Conservation (phyloP, 2,329 filamentous ascomycete genomes). For the Exophiala spinifera region DNA sequence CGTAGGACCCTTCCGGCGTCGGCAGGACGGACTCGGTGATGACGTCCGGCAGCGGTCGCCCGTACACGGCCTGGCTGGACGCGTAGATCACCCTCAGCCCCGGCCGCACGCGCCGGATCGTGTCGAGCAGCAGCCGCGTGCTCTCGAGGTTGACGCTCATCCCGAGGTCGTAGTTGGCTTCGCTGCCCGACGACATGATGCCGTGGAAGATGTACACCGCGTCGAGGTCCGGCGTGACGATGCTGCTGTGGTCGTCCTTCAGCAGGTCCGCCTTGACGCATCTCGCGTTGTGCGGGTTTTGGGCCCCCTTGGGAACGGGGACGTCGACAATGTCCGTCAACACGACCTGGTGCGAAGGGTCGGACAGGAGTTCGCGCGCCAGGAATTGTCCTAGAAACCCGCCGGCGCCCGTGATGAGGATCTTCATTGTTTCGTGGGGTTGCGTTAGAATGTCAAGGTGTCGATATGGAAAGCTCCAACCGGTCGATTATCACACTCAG, state of each 20-base stretch:
- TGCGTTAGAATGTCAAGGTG: no score
- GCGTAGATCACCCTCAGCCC: conserved; percentile 60
- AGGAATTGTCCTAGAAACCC: conserved; percentile 65
- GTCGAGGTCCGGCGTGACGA: conserved; percentile 45
- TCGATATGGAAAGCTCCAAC: no score
- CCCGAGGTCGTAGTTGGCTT: conserved; percentile 59
- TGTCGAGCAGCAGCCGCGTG: conserved; percentile 54
- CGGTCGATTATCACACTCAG: neutral
- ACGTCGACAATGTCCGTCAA: conserved; percentile 58
- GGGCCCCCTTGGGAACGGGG: conserved; percentile 48
- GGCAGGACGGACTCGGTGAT: conserved; percentile 53
- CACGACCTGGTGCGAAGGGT: conserved; percentile 47
- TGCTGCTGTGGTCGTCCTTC: conserved; percentile 37
- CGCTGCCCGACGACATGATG: conserved; percentile 64
- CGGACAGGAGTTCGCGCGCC: conserved; percentile 53
- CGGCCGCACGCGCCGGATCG: conserved; percentile 48
- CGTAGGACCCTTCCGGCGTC: conserved; percentile 62
- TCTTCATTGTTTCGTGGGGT: conserved; percentile 36
- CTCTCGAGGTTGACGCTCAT: conserved; percentile 61
- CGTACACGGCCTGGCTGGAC: conserved; percentile 62
- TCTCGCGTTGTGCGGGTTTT: conserved; percentile 50
- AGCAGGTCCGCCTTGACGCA: conserved; percentile 55
- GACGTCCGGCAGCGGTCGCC: conserved; percentile 53
- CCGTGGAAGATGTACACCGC: conserved; percentile 63
- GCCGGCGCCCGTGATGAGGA: conserved; percentile 63